These are phyloP conservation scores for Nemania sp. DNA, from an alignment of 2,329 filamentous ascomycete species.

Conservation along the genomic window DNA sequence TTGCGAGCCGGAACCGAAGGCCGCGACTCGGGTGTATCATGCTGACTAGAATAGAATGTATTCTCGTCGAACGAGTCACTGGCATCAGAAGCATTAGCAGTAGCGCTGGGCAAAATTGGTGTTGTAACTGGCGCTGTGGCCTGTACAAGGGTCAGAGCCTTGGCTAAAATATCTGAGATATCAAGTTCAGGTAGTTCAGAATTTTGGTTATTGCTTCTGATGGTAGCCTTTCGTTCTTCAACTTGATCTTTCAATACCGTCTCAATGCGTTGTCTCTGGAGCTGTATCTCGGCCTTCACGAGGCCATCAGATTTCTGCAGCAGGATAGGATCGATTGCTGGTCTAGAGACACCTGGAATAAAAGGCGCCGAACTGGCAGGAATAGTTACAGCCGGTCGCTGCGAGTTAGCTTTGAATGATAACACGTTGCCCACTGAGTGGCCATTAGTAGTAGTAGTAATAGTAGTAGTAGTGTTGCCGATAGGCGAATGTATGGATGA, in stretches of 20 bases:
- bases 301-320: constrained; percentile 88
- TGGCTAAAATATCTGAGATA: constrained; percentile 77
- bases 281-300: constrained; percentile 81
- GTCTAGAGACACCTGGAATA: constrained; percentile 54
- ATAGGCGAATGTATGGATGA: constrained; percentile 36
- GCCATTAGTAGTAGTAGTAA: constrained; percentile 43
- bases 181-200: constrained; percentile 73
- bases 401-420: constrained; percentile 55
- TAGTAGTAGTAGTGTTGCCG: constrained; percentile 37
- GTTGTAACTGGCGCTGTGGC: constrained; percentile 71
- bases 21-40: constrained; percentile 77
- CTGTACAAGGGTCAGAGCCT: constrained; percentile 77
- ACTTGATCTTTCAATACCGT: constrained; percentile 80
- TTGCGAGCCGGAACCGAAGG: constrained; percentile 63
- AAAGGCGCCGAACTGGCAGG: constrained; percentile 45
- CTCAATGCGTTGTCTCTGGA: constrained; percentile 86
- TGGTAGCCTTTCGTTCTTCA: constrained; percentile 67
- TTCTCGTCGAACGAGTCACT: constrained; percentile 92
- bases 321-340: constrained; percentile 83
- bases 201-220: constrained; percentile 57
- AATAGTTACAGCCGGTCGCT: constrained; percentile 50
- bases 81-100: constrained; percentile 69
- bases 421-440: constrained; percentile 50
- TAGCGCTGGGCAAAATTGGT: constrained; percentile 64
- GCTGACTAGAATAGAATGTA: constrained; percentile 95